phyloP scores from a whole-genome alignment of 768 basidiomycete genomes.

The Baorangia bicolor region DNA sequence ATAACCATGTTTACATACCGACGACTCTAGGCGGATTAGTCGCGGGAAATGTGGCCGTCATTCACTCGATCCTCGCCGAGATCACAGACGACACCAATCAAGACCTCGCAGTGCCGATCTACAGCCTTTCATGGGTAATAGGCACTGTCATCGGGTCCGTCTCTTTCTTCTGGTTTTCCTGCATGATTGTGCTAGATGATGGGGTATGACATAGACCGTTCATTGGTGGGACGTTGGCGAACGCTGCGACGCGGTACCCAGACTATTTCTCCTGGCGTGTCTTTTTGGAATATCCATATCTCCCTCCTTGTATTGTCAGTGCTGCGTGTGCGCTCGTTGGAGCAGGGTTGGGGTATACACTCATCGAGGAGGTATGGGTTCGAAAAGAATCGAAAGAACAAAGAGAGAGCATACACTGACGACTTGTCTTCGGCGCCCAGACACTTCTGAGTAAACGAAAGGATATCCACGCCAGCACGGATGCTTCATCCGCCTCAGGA shows the following conservation, averaged over 20 bases:
- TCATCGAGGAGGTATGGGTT: slow-evolving; percentile 23
- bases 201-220: slow-evolving; percentile 8
- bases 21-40: slow-evolving; percentile 53
- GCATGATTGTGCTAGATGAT: neutral
- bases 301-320: slow-evolving; percentile 17
- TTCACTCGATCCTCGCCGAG: slow-evolving; percentile 60
- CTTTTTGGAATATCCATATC: slow-evolving; percentile 17
- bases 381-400: neutral
- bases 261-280: slow-evolving; percentile 9
- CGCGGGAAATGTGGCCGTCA: slow-evolving; percentile 60
- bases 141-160: slow-evolving; percentile 54
- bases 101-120: slow-evolving; percentile 55
- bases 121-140: slow-evolving; percentile 55
- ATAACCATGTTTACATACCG: neutral
- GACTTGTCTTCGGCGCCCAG: neutral
- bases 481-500: neutral
- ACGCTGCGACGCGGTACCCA: slow-evolving; percentile 19
- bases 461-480: too few relatives aligned
- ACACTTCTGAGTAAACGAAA: slow-evolving; percentile 19
- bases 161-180: neutral
- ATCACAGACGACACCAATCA: slow-evolving; percentile 64
- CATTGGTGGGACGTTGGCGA: slow-evolving; percentile 22
- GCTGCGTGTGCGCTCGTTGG: slow-evolving; percentile 9
- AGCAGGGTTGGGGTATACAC: slow-evolving; percentile 10
- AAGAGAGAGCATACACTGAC: neutral